Conservation (phyloP, 805 yeast species). For the Wickerhamia fluorescens region DNA sequence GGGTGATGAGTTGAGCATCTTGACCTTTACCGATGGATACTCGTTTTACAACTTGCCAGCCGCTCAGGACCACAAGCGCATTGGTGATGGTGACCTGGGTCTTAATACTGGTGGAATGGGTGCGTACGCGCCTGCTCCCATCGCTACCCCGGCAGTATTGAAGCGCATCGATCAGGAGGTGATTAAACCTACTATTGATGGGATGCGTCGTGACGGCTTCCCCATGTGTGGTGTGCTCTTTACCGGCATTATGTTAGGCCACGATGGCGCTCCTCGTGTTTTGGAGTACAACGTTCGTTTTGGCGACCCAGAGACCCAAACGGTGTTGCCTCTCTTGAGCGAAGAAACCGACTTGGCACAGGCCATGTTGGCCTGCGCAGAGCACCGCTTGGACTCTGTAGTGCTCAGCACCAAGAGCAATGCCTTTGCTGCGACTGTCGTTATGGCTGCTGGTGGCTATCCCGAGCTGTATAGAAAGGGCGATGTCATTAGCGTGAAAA, state of each 20-base stretch:
- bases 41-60: conserved; percentile 86
- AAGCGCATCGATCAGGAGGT: conserved; percentile 65
- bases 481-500: conserved; percentile 61
- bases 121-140: conserved; percentile 96
- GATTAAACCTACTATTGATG: conserved; percentile 86
- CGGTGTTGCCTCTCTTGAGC: conserved; percentile 80
- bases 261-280: conserved; percentile 81
- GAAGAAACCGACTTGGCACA: conserved; percentile 88
- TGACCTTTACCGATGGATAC: conserved; percentile 92
- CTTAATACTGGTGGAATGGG: conserved; percentile 99
- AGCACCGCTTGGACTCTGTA: conserved; percentile 86
- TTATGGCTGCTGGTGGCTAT: conserved; percentile 94
- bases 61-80: conserved; percentile 97
- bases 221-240: conserved; percentile 95
- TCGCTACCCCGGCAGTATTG: conserved; percentile 73
- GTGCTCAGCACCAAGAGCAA: conserved; percentile 44
- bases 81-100: conserved; percentile 89
- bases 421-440: conserved; percentile 83
- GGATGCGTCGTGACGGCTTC: conserved; percentile 90
- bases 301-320: conserved; percentile 99
- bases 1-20: conserved; percentile 93
- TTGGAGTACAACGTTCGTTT: conserved; percentile 96
- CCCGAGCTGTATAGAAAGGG: conserved; percentile 86
- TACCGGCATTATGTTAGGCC: conserved; percentile 89
- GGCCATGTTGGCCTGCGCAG: conserved; percentile 88